A percentile compares a stretch with the other conserved stretches of the same genome.
phyloP scores from a whole-genome alignment of 495 filamentous ascomycete species.

The Penicillium daleae region DNA sequence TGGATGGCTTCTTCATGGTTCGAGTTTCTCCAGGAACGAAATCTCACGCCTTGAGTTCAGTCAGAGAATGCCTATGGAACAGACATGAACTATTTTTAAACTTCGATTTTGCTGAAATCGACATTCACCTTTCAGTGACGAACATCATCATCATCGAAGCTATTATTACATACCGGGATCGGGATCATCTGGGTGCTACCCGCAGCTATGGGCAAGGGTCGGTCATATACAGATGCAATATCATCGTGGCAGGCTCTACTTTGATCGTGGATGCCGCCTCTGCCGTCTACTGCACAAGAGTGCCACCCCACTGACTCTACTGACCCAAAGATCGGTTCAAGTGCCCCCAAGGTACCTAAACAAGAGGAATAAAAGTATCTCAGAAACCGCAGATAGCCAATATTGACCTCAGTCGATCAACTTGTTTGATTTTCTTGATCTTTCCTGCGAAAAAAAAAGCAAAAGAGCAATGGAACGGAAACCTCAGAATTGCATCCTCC shows the following conservation, averaged over 20 bases:
- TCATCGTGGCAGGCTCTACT: conserved; percentile 2
- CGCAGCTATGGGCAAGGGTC: neutral
- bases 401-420: conserved; percentile 16
- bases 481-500: neutral
- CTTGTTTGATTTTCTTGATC: neutral
- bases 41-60: too few species aligned
- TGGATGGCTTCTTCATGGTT: neutral
- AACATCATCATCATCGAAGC: neutral
- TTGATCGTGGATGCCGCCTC: neutral
- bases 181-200: neutral
- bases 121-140: neutral
- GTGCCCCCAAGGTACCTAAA: conserved; percentile 35
- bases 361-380: conserved; percentile 29
- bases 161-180: neutral
- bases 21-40: neutral
- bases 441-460: neutral
- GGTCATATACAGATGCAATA: neutral
- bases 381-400: conserved; percentile 11
- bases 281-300: conserved; percentile 4
- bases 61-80: too few species aligned
- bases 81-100: too few species aligned
- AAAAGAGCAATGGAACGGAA: neutral
- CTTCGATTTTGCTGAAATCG: neutral
- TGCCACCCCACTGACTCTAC: conserved; percentile 16
- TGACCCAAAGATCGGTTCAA: conserved; percentile 20